Conservation (phyloP, 176 grass and related monocot species). For the Hsuehochloa calcarea region DNA sequence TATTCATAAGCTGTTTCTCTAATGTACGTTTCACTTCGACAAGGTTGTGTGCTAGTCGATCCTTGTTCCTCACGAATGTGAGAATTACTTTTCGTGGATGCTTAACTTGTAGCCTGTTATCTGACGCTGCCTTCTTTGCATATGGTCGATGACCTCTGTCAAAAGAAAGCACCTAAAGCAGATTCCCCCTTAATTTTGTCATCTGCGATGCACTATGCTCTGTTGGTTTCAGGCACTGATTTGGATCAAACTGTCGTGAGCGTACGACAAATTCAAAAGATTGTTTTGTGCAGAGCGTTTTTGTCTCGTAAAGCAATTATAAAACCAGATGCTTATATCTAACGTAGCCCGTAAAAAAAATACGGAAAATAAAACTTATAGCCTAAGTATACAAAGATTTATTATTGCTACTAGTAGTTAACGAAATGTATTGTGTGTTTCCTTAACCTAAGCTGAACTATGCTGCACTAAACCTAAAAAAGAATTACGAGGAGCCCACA, state of each 20-base stretch:
- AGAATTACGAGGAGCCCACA: slow-evolving; percentile 21
- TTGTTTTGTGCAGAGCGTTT: background rate
- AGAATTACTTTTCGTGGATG: slow-evolving; percentile 7
- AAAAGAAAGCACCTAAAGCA: slow-evolving; percentile 31
- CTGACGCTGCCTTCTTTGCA: background rate
- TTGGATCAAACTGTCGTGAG: background rate
- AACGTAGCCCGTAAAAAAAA: no score
- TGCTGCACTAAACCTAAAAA: background rate
- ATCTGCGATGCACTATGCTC: background rate
- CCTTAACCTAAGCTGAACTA: background rate
- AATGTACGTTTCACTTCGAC: background rate
- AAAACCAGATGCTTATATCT: background rate
- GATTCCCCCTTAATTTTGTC: slow-evolving; percentile 22
- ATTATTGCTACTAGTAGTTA: background rate
- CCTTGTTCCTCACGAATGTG: slow-evolving; percentile 10
- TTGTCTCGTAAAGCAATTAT: background rate
- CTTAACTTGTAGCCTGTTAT: slow-evolving; percentile 17
- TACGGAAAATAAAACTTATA: background rate
- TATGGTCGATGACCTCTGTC: slow-evolving; percentile 20
- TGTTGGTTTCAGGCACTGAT: background rate
- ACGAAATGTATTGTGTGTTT: background rate
- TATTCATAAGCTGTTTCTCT: background rate
- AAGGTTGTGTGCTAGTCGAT: background rate
- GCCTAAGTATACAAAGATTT: no score
- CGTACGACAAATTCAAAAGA: background rate